Percentiles rank a stretch among this genome's conserved stretches.
Evolutionary conservation across 805 yeast species (phyloP).

Genomic region (Candida patagonica): DNA sequence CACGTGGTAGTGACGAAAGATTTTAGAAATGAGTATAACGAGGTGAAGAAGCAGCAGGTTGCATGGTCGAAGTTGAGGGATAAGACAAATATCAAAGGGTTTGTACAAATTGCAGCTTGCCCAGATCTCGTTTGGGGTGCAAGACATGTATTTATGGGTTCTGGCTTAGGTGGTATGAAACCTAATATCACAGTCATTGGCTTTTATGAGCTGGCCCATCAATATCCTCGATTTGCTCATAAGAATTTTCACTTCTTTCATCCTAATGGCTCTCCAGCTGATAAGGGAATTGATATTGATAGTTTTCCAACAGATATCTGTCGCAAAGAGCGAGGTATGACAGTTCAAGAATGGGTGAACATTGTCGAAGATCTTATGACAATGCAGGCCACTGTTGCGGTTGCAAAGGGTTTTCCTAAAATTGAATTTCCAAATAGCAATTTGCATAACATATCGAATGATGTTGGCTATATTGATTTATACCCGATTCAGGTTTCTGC

Average conservation of each 20-base stretch:
- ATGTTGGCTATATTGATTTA: constrained; percentile 58
- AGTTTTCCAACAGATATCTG: constrained; percentile 71
- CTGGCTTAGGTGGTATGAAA: constrained; percentile 97
- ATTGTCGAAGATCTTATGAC: constrained; percentile 81
- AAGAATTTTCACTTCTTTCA: constrained; percentile 17
- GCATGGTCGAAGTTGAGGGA: constrained; percentile 87
- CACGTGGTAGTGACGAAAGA: constrained; percentile 69
- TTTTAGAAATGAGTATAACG: constrained; percentile 57
- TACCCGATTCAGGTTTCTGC: constrained; percentile 98
- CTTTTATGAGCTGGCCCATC: constrained; percentile 56
- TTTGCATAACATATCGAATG: constrained; percentile 20
- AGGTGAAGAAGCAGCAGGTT: constrained; percentile 58
- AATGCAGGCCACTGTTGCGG: constrained; percentile 85
- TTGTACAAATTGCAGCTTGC: constrained; percentile 85
- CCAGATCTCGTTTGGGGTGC: constrained; percentile 92
- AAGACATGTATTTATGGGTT: constrained; percentile 80
- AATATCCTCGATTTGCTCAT: constrained; percentile 9
- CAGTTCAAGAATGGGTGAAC: constrained; percentile 81
- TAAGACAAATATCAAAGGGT: constrained; percentile 71
- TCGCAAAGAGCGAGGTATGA: constrained; percentile 58
- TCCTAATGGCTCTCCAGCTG: not conserved
- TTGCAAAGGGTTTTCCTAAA: constrained; percentile 77
- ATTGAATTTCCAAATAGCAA: constrained; percentile 48
- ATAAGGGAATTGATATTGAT: constrained; percentile 28
- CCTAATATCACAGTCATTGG: constrained; percentile 94